These are phyloP conservation scores for Dionaea muscipula DNA, from an alignment of 179 eudicot genomes.

Conservation along the genomic window DNA sequence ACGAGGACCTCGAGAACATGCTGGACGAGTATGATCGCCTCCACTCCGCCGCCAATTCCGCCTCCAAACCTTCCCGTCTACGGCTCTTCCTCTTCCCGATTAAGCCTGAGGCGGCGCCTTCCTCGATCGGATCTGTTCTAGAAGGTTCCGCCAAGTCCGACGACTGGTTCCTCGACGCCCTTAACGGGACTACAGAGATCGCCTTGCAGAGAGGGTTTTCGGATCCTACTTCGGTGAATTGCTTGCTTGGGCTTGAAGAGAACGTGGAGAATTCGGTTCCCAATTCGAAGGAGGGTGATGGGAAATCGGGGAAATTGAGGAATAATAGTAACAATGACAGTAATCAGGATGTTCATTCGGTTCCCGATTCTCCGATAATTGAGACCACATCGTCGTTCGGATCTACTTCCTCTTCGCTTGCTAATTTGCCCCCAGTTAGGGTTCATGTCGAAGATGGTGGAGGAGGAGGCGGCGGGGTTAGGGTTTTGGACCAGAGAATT, in stretches of 20 bases:
- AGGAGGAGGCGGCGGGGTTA: constrained; percentile 14
- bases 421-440: constrained; percentile 62
- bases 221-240: constrained; percentile 52
- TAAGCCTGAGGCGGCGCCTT: constrained; percentile 19
- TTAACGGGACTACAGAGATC: constrained; percentile 38
- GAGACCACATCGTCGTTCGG: constrained; percentile 77
- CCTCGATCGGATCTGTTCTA: constrained; percentile 33
- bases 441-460: constrained; percentile 44
- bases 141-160: constrained; percentile 42
- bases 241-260: constrained; percentile 51
- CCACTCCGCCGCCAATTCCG: neutral
- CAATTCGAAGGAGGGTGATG: constrained; percentile 15
- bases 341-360: constrained; percentile 56
- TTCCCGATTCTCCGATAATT: constrained; percentile 59
- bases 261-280: constrained; percentile 14
- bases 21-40: constrained; percentile 59
- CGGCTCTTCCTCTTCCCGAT: constrained; percentile 42
- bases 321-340: constrained; percentile 14
- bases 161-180: constrained; percentile 59
- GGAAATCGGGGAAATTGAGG: neutral
- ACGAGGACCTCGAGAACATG: constrained; percentile 70
- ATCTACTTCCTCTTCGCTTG: constrained; percentile 50
- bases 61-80: constrained; percentile 20
- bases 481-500: constrained; percentile 10
- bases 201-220: constrained; percentile 33